phyloP scores from a whole-genome alignment of 73 alveolate species.

The Effrenium voratum region DNA sequence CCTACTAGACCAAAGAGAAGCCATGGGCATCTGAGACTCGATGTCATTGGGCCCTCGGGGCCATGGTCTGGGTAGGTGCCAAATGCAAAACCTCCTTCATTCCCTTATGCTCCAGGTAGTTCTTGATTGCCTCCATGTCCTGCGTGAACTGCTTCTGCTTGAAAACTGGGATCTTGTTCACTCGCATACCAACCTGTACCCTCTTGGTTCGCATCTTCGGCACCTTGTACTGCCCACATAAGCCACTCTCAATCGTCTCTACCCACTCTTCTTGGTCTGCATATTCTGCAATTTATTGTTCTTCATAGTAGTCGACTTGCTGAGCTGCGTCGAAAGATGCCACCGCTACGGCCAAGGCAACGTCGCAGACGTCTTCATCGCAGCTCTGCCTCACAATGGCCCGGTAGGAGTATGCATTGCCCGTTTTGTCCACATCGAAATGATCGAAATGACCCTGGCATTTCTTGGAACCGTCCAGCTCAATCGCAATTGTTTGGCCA shows the following conservation, averaged over 20 bases:
- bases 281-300: constrained; percentile 10
- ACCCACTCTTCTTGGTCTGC: background rate
- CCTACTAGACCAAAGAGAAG: too few species aligned
- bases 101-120: background rate
- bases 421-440: background rate
- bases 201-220: background rate
- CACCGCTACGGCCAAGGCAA: background rate
- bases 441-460: background rate
- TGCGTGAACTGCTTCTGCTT: constrained; percentile 15
- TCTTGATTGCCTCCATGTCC: background rate
- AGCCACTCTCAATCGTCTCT: background rate
- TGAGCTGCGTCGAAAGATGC: constrained; percentile 7
- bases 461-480: background rate
- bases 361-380: background rate
- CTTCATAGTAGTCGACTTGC: background rate
- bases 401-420: constrained; percentile 11
- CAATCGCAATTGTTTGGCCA: background rate
- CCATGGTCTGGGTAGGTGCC: background rate
- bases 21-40: too few species aligned
- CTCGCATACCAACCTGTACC: background rate
- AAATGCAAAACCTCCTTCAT: background rate
- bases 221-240: background rate
- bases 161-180: background rate
- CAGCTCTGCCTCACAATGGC: background rate
- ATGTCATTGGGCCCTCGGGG: too few species aligned